Base-by-base conservation (phyloP, 768 basidiomycete species). In the Leccinum incarnatum region DNA sequence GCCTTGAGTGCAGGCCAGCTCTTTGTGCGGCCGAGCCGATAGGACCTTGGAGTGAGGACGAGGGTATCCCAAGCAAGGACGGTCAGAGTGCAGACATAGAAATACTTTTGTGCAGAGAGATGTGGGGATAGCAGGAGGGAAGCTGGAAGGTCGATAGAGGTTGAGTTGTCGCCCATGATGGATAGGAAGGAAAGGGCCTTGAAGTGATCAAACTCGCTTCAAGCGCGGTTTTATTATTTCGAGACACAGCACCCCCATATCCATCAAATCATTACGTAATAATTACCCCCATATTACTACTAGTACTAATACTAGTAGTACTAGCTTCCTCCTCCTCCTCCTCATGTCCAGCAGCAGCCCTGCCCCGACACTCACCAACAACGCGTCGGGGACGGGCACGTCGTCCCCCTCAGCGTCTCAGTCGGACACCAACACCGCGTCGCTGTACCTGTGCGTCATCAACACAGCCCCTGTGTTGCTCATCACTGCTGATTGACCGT, bases 21-120 rank as follows among this genome's bases (percentile, higher is more conserved):
- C 51, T 75, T 74, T 11, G 80, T 76, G 64, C 81, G 83, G 60
- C 85, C 70, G 58, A 94, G 83, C 29, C 86, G 82, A 83, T 86
- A 93, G 50, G 87, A 85, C 55, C 91, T 77, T 0, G 91, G 91
- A 9, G 86, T 87, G 51, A 94, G 82, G 36, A 94, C 91, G 66
- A 94, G 84, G 36, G 91, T 86, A 67, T 94, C 91, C 91, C 92
- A 93, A 7, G 91, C 91, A 0, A 91, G 88, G 56, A 94, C 89
- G 55, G 91, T 94, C 62, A 94, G 83, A 0, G 91, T 91, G 77
- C 91, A 94, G 62, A 93, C 92, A 50, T 90, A 83, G 70, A 93
- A 92, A 66, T 94, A 94, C 74, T 93, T 93, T 79, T 93, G 91
- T 0, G 91, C 91, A 30, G 82, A 84, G 36, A 93, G 79, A 70